These are phyloP conservation scores for Aspergillus oerlinghausenensis DNA, from an alignment of 2,329 filamentous ascomycete genomes.

Conservation along the genomic window DNA sequence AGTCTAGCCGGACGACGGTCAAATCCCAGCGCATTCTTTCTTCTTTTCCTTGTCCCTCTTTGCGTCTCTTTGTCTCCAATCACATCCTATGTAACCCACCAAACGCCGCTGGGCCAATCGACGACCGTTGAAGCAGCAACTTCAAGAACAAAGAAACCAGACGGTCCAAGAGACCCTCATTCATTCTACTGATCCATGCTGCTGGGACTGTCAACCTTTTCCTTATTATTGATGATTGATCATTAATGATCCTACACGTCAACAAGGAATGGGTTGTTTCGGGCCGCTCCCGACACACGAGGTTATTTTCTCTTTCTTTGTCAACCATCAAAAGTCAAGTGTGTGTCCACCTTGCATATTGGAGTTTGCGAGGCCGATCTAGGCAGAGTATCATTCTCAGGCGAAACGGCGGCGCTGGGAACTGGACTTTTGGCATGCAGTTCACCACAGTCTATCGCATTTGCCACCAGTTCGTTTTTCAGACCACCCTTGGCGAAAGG, in stretches of 20 bases:
- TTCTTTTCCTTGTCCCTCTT: background rate
- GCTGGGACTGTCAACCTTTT: slow-evolving; percentile 12
- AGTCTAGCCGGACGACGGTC: background rate
- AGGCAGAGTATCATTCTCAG: too few relatives aligned
- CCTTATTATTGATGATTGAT: slow-evolving; percentile 1
- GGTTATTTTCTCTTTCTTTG: background rate
- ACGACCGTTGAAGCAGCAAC: background rate
- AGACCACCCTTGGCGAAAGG: background rate
- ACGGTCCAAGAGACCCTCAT: slow-evolving; percentile 9
- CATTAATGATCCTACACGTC: slow-evolving; percentile 10
- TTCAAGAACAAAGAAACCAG: slow-evolving; percentile 9
- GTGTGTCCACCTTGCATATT: background rate
- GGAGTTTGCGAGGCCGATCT: background rate
- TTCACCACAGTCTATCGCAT: background rate
- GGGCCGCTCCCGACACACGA: slow-evolving; percentile 13
- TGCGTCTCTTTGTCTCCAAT: background rate
- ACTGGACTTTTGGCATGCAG: background rate
- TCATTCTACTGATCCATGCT: slow-evolving; percentile 13
- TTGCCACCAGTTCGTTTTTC: background rate
- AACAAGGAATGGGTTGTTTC: slow-evolving; percentile 10
- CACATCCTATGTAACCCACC: background rate
- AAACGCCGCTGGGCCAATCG: background rate
- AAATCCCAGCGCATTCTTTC: background rate
- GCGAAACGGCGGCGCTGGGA: background rate
- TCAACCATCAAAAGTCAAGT: background rate